phyloP scores from a whole-genome alignment of 208 protist species.

The Acanthamoeba healyi region DNA sequence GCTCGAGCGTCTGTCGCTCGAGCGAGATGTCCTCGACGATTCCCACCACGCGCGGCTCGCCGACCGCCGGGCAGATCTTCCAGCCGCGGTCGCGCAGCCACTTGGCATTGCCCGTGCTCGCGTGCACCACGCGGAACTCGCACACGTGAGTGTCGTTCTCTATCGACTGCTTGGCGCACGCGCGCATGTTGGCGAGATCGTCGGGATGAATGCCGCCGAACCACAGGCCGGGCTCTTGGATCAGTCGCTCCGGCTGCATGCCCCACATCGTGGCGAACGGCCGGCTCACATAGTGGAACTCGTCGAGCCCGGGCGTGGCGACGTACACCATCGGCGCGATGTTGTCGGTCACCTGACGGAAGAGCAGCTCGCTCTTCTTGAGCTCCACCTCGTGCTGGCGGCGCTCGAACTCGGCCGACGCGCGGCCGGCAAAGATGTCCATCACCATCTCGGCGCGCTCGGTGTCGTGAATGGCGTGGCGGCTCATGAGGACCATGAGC shows the following conservation, averaged over 20 bases:
- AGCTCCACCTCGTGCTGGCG: constrained; percentile 39
- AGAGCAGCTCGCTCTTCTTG: constrained; percentile 71
- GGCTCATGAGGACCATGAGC: constrained; percentile 63
- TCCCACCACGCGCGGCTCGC: constrained; percentile 38
- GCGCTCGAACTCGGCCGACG: constrained; percentile 65
- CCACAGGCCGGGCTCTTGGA: not conserved
- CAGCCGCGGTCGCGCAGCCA: constrained; percentile 22
- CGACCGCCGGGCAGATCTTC: not conserved
- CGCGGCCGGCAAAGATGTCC: constrained; percentile 48
- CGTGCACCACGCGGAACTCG: constrained; percentile 41
- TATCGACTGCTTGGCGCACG: no score
- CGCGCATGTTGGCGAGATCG: not conserved
- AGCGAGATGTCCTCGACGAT: constrained; percentile 61
- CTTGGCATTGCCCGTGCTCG: not conserved
- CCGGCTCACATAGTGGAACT: constrained; percentile 48
- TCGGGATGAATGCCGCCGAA: not conserved
- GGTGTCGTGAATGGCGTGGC: not conserved
- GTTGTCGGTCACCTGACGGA: constrained; percentile 53
- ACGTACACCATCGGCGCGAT: constrained; percentile 46
- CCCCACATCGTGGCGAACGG: not conserved
- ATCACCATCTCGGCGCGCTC: constrained; percentile 53
- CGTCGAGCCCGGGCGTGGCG: not conserved
- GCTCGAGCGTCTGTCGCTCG: not conserved
- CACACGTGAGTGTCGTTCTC: not conserved
- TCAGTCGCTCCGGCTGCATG: not conserved